Percentiles rank a stretch among this genome's conserved stretches.
Evolutionary conservation across 805 yeast species (phyloP).

Genomic region (Wickerhamiella dianesei): DNA sequence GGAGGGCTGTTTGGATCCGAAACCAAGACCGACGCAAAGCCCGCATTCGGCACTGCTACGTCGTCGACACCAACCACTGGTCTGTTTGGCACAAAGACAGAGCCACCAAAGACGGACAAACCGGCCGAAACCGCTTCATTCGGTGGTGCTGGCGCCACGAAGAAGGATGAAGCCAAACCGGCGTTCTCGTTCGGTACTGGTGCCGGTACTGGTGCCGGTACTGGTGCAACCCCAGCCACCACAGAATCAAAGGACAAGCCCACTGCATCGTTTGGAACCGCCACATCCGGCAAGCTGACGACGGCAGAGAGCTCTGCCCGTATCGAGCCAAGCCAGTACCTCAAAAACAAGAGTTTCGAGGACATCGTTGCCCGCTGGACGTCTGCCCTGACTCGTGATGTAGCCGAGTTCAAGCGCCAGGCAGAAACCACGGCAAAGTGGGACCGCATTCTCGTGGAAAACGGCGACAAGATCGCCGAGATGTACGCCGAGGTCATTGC

Average conservation of each 20-base stretch:
- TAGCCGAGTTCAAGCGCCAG: conserved; percentile 60
- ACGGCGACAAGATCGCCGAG: conserved; percentile 72
- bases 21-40: no score
- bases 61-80: no score
- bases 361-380: conserved; percentile 92
- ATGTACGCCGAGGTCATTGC: conserved; percentile 62
- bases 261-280: conserved; percentile 19
- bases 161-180: conserved; percentile 10
- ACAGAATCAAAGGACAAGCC: conserved; percentile 8
- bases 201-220: conserved; percentile 1
- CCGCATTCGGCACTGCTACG: no score
- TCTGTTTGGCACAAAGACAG: no score
- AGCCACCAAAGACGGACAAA: not conserved
- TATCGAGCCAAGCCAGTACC: conserved; percentile 35
- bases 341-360: conserved; percentile 84
- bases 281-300: conserved; percentile 3
- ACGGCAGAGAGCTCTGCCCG: conserved; percentile 21
- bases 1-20: no score
- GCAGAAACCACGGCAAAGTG: conserved; percentile 65
- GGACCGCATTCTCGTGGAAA: conserved; percentile 73
- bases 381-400: conserved; percentile 58
- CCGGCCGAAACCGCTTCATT: not conserved
- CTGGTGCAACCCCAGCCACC: conserved; percentile 1
- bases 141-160: conserved; percentile 4
- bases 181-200: conserved; percentile 10